Percentiles rank a stretch among this genome's conserved stretches.
phyloP scores from a whole-genome alignment of 2,329 filamentous ascomycete genomes.

The Ascochyta rabiei region DNA sequence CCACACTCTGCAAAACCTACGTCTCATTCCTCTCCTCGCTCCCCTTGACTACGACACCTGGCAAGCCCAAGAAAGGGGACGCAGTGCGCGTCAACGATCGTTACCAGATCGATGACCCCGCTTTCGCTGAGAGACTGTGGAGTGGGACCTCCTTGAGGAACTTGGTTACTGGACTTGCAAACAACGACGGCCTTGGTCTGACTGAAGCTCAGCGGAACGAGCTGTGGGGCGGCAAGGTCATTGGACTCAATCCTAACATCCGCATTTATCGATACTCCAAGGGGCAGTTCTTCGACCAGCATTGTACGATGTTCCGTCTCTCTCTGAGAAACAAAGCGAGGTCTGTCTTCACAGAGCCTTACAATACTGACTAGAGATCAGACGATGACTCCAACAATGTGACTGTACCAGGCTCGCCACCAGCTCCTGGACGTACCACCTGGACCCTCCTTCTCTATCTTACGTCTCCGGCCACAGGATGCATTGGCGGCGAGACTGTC shows the following conservation, averaged over 20 bases:
- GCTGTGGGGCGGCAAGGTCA: constrained; percentile 77
- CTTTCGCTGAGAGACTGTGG: constrained; percentile 80
- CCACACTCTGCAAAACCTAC: constrained; percentile 76
- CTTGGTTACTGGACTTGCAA: constrained; percentile 51
- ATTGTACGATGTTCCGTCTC: constrained; percentile 67
- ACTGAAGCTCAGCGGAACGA: constrained; percentile 41
- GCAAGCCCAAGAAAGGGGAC: constrained; percentile 77
- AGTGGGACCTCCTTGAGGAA: constrained; percentile 74
- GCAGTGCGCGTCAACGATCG: constrained; percentile 88
- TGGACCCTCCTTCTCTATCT: constrained; percentile 93
- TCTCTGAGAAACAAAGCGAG: not conserved
- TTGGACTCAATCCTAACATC: constrained; percentile 89
- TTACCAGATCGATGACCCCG: constrained; percentile 78
- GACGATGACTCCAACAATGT: constrained; percentile 87
- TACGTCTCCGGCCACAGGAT: constrained; percentile 75
- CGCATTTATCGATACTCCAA: constrained; percentile 84
- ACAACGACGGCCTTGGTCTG: constrained; percentile 41
- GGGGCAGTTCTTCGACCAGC: constrained; percentile 90
- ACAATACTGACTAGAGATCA: constrained; percentile 15
- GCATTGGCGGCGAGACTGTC: constrained; percentile 85
- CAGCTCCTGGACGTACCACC: constrained; percentile 71
- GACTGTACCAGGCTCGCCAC: constrained; percentile 53
- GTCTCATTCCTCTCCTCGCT: constrained; percentile 73
- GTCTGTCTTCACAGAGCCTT: not conserved
- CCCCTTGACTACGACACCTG: constrained; percentile 77